Base-by-base conservation (phyloP, 768 basidiomycete genomes). In the Suillus decipiens region DNA sequence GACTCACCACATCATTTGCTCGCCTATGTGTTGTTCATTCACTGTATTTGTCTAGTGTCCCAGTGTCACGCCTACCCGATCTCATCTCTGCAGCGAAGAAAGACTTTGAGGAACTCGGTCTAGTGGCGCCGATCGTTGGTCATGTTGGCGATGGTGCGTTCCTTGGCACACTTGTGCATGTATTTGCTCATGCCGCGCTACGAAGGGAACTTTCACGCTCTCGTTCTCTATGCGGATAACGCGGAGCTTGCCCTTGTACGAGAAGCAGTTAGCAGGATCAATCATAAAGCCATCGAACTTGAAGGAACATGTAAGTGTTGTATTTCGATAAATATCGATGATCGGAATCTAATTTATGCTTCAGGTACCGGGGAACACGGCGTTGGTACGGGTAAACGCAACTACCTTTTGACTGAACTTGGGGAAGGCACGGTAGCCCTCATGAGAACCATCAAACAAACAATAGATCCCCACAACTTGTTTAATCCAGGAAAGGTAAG, bases 391-490 rank as follows among this genome's bases (percentile, higher is more conserved):
- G 81, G 80, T 15, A 84, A 84, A 68, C 78, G 79, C 61, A 77
- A 79, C 56, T 85, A 82, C 66, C 76, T 86, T 2, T 67, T 71
- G 22, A 69, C 72, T 11, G 84, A 86, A 65, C 74, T 86, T 5
- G 84, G 84, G 10, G 71, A 68, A 15, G 82, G 80, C 10, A 86
- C 84, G 0, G 78, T 85, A 6, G 72, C 75, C n/a, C 69, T 85
- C 9, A 84, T 86, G 83, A 77, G 80, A 66, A 74, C 73, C 34
- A 77, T 85, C 64, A 86, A 85, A 71, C 61, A 70, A 28, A 74
- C 78, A 2, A 61, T 81, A 12, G 83, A 84, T 63, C 83, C 83
- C 5, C 61, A 76, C 43, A 76, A 79, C 60, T 66, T 84, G 51
- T 76, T 84, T 61, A 84, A 84, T 64, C 82, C 82, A 3, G 82